Evolutionary conservation across 495 filamentous ascomycete genomes (phyloP), one percentile per base, ranked within the genome.

Genomic region (Hyaloscypha variabilis): DNA sequence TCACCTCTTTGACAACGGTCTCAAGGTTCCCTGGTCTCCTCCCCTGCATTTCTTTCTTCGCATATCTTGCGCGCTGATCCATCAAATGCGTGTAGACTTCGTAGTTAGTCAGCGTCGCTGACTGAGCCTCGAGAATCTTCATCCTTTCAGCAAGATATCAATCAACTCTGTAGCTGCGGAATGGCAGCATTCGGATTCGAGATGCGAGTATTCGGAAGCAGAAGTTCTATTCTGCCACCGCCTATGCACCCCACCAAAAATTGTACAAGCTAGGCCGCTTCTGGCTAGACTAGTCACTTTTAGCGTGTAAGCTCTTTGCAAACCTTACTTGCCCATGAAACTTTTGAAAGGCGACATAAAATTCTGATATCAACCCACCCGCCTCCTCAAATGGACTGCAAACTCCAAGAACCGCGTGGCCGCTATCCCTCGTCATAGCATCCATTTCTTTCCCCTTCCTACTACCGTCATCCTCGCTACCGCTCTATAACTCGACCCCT

Each of bases 61-160:
- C 42, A 31, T 72, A 59, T 52, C 64, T 52, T 14, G 30, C 57
- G 24, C 46, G 25, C 39, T 67, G 67, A 49, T 79, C 73, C 0
- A 73, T 77, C 58, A 90, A 71, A 72, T 88, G 86, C 23, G 80
- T 72, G 34, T 85, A 80, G 64, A 90, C 88, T 75, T 90, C 88
- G 65, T 86, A 78, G 72, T 89, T 89, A 68, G 86, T 86, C 74
- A 90, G 81, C 56, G 79, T 80, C 23, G 85, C 85, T 55, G 82
- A 81, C 77, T 88, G 84, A 34, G 86, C 80, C 73, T 88, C 86
- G 62, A 90, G 76, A 55, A 90, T 83, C 83, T 90, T 75, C 72
- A 72, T 67, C 13, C 25, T 31, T 53, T 39, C 50, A 19, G 19
- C 25, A 26, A 59, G 3, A n/a, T 58, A 21, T 30, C 3, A 8